Base-by-base conservation (phyloP, 495 filamentous ascomycete species). In the Evernia prunastri region DNA sequence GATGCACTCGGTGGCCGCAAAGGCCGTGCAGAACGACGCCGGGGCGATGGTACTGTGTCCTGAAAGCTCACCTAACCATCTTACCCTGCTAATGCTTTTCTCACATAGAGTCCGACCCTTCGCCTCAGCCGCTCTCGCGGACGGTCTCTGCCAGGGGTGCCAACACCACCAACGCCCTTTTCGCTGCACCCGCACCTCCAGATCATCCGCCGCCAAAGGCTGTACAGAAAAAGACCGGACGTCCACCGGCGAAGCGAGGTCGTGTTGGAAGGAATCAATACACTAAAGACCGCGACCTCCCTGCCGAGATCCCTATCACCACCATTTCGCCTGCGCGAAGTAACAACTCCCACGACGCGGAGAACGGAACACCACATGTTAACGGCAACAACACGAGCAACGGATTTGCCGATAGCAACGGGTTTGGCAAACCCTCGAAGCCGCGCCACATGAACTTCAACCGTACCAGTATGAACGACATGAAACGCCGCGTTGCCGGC, bases 241-340 rank as follows among this genome's bases (percentile, higher is more conserved):
- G 87, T 43, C 83, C 87, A 27, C 84, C 86, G 42, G 81, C 84
- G 35, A 77, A 81, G 64, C 78, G 86, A 70, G 84, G 85, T 33
- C 83, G 91, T 73, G 76, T 88, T 45, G 92, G 91, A 18, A 86
- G 90, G 61, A 95, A 95, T 66, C 92, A 95, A 75, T 92, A 94
- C 68, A 94, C 88, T 0, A 84, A 85, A 72, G 90, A 94, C 67
- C 80, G 84, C 31, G 87, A 90, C 66, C 72, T 75, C 27, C 67
- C 64, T 13, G 43, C 54, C 61, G 84, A 86, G 59, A 82, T 73
- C 29, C 35, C 60, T 72, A 73, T 56, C 72, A 73, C 70, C 70
- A 36, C 74, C 81, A 43, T 29, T 13, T 88, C 85, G 2, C 81
- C 86, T 63, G 88, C 87, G 9, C 83, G 87, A 65, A 87, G 91